Conservation (phyloP, 2,329 filamentous ascomycete genomes). For the Botrytis tulipae region DNA sequence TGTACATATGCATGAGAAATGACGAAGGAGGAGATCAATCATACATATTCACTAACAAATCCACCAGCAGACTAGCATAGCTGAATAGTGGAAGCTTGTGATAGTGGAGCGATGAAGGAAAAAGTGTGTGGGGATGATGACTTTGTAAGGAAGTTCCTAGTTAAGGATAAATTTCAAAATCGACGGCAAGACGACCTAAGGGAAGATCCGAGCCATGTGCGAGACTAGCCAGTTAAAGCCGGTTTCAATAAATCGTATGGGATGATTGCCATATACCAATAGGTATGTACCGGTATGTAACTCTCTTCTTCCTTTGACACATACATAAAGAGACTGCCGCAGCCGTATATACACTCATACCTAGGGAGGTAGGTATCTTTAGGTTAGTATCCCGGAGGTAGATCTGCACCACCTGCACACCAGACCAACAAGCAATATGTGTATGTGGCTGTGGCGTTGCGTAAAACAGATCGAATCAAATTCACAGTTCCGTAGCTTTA, state of each 20-base stretch:
- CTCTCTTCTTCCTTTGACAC: neutral
- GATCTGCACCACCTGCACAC: slow-evolving; percentile 2
- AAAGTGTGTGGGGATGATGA: slow-evolving; percentile 17
- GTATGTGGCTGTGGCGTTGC: neutral
- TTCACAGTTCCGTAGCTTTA: neutral
- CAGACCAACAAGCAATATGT: slow-evolving; percentile 1
- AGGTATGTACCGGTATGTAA: neutral
- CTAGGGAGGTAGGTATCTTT: neutral
- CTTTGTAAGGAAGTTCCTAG: slow-evolving; percentile 11
- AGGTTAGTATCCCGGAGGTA: neutral
- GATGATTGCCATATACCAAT: neutral
- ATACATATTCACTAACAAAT: slow-evolving; percentile 15
- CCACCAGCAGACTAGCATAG: slow-evolving; percentile 15
- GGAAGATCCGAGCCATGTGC: slow-evolving; percentile 9
- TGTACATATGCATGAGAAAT: slow-evolving; percentile 17
- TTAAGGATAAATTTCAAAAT: neutral
- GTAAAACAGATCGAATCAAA: slow-evolving; percentile 4
- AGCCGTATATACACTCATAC: neutral
- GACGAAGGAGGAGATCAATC: slow-evolving; percentile 6
- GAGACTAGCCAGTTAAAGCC: neutral
- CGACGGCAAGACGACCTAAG: neutral
- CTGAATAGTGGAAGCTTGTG: slow-evolving; percentile 6
- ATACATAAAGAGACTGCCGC: neutral
- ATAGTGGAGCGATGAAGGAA: slow-evolving; percentile 16
- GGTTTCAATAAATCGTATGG: neutral